phyloP scores from a whole-genome alignment of 768 basidiomycete genomes.

The Trametopsis cervina region DNA sequence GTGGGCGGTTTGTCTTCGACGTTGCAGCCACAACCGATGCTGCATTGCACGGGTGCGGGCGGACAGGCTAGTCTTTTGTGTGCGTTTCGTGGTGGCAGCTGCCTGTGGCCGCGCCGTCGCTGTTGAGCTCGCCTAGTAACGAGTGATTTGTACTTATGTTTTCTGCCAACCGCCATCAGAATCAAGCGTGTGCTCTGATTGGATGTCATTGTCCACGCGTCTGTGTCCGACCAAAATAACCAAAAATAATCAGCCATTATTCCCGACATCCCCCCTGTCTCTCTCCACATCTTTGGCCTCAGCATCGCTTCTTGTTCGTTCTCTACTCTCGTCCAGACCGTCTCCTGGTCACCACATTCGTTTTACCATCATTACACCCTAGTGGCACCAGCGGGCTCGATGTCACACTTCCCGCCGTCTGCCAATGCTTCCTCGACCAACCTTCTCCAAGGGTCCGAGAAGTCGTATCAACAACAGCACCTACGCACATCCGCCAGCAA shows the following conservation, averaged over 20 bases:
- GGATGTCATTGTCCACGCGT: no score
- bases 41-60: no score
- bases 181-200: not conserved
- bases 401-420: constrained; percentile 5
- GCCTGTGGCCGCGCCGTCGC: no score
- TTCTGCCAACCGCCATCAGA: no score
- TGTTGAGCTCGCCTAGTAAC: no score
- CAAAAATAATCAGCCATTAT: not conserved
- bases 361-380: constrained; percentile 4
- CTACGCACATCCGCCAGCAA: constrained; percentile 11
- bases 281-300: constrained; percentile 7
- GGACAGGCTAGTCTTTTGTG: no score
- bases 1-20: no score
- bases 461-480: not conserved
- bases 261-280: not conserved
- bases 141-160: no score
- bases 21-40: no score
- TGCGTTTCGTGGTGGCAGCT: no score
- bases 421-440: constrained; percentile 8
- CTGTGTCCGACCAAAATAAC: no score
- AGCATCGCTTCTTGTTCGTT: constrained; percentile 1
- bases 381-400: constrained; percentile 11
- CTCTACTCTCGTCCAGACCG: not conserved
- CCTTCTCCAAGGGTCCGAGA: constrained; percentile 5
- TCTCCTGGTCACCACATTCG: constrained; percentile 9